A percentile compares a stretch with the other conserved stretches of the same genome.
Evolutionary conservation across 2,329 filamentous ascomycete species (phyloP).

Genomic region (Aplosporella prunicola): DNA sequence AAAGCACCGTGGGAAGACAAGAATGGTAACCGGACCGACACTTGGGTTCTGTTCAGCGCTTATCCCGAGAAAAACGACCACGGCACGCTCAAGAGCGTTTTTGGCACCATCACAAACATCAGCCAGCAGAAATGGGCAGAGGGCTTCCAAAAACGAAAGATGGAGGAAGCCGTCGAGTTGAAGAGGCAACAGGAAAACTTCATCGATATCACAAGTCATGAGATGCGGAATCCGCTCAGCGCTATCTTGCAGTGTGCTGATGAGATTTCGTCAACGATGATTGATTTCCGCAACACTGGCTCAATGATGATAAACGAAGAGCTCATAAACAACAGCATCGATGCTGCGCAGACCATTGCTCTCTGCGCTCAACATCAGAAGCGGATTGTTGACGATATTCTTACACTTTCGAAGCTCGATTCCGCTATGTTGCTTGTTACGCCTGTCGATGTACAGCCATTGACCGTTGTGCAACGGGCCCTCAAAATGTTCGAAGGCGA

Average conservation of each 20-base stretch:
- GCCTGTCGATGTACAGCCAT: slow-evolving; percentile 58
- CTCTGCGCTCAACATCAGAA: slow-evolving; percentile 75
- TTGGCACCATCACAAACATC: slow-evolving; percentile 77
- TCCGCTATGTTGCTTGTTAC: slow-evolving; percentile 64
- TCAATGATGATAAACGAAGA: slow-evolving; percentile 36
- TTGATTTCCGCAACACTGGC: slow-evolving; percentile 37
- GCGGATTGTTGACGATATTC: slow-evolving; percentile 39
- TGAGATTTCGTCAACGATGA: slow-evolving; percentile 52
- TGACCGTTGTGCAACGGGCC: slow-evolving; percentile 55
- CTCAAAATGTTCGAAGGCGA: slow-evolving; percentile 74
- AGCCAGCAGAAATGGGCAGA: slow-evolving; percentile 79
- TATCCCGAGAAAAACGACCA: slow-evolving; percentile 60
- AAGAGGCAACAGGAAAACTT: slow-evolving; percentile 76
- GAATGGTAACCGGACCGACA: slow-evolving; percentile 52
- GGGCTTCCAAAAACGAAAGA: slow-evolving; percentile 64
- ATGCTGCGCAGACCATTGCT: slow-evolving; percentile 68
- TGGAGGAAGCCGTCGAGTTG: slow-evolving; percentile 71
- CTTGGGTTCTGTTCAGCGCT: slow-evolving; percentile 69
- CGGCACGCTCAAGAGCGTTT: slow-evolving; percentile 62
- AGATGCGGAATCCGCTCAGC: slow-evolving; percentile 67
- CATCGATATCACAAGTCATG: slow-evolving; percentile 68
- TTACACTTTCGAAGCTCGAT: slow-evolving; percentile 52
- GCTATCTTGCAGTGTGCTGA: slow-evolving; percentile 69
- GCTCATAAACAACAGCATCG: slow-evolving; percentile 52
- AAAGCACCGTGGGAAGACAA: slow-evolving; percentile 55